Conservation (phyloP, 2,329 filamentous ascomycete genomes). For the Sporothrix protearum region DNA sequence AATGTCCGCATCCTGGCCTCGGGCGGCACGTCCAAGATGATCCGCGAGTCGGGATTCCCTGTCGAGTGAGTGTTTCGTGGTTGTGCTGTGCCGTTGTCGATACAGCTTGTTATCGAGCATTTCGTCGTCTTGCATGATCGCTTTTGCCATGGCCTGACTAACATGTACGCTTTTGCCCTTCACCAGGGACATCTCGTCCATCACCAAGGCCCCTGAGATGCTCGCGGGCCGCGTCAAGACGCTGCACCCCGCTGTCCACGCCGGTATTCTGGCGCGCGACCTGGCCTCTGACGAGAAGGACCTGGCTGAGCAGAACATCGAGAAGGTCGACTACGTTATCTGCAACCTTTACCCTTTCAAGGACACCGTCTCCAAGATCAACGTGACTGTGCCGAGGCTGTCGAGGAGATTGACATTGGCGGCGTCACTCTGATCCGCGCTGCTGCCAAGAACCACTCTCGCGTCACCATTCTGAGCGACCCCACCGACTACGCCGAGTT, state of each 20-base stretch:
- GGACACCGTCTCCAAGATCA: constrained; percentile 94
- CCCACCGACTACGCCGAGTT: constrained; percentile 92
- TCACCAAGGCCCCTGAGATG: constrained; percentile 97
- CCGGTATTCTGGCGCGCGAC: constrained; percentile 87
- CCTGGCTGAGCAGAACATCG: constrained; percentile 88
- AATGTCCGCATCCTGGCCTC: constrained; percentile 92
- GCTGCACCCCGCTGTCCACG: constrained; percentile 88
- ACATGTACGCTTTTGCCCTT: background rate
- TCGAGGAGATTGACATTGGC: constrained; percentile 98
- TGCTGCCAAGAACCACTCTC: constrained; percentile 94
- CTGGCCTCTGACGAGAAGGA: constrained; percentile 96
- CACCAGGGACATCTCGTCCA: constrained; percentile 86
- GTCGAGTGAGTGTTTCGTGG: constrained; percentile 84
- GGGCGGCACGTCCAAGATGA: constrained; percentile 92
- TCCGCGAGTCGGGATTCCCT: constrained; percentile 89
- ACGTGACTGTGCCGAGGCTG: constrained; percentile 93
- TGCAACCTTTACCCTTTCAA: constrained; percentile 99
- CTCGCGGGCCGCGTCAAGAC: constrained; percentile 77
- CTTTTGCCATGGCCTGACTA: background rate
- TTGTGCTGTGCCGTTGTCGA: background rate
- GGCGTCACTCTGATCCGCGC: constrained; percentile 95
- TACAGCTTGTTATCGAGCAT: background rate
- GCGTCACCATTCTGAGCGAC: constrained; percentile 94
- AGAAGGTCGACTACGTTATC: constrained; percentile 92
- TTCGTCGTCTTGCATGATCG: background rate